Percentiles rank a stretch among this genome's conserved stretches.
Evolutionary conservation across 2,329 filamentous ascomycete species (phyloP).

Genomic region (Penicillium sp.): DNA sequence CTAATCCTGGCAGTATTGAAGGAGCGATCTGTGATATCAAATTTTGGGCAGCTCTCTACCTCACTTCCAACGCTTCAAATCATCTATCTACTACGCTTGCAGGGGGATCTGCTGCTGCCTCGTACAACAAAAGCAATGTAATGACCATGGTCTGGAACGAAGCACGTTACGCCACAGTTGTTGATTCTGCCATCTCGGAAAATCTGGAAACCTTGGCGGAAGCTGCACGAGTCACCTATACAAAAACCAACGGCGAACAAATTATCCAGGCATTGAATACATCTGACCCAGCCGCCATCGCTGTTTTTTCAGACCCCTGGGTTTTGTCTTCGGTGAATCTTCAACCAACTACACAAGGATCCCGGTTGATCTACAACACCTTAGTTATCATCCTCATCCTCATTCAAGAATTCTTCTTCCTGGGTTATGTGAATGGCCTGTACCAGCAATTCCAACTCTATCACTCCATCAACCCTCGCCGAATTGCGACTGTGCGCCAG

Average conservation of each 20-base stretch:
- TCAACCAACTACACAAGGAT: constrained; percentile 47
- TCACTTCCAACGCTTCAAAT: constrained; percentile 40
- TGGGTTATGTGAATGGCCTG: constrained; percentile 52
- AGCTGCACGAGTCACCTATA: constrained; percentile 41
- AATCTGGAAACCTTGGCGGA: constrained; percentile 39
- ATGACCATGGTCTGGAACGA: constrained; percentile 53
- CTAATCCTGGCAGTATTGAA: constrained; percentile 22
- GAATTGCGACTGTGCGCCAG: constrained; percentile 40
- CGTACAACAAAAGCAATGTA: constrained; percentile 42
- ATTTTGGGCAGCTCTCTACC: constrained; percentile 44
- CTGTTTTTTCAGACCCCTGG: constrained; percentile 47
- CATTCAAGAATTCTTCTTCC: constrained; percentile 55
- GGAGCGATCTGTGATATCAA: constrained; percentile 38
- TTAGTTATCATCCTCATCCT: constrained; percentile 51
- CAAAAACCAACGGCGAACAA: constrained; percentile 36
- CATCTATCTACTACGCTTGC: constrained; percentile 42
- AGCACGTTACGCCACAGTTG: constrained; percentile 47
- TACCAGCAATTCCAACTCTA: constrained; percentile 44
- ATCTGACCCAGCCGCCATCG: constrained; percentile 36
- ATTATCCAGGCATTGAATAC: constrained; percentile 27
- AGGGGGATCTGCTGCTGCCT: constrained; percentile 34
- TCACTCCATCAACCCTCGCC: constrained; percentile 30
- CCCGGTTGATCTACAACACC: constrained; percentile 51
- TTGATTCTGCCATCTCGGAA: constrained; percentile 38
- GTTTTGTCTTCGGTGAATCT: constrained; percentile 41